Conservation (phyloP, 164 flowering plant genomes). For the Aristolochia fimbriata region DNA sequence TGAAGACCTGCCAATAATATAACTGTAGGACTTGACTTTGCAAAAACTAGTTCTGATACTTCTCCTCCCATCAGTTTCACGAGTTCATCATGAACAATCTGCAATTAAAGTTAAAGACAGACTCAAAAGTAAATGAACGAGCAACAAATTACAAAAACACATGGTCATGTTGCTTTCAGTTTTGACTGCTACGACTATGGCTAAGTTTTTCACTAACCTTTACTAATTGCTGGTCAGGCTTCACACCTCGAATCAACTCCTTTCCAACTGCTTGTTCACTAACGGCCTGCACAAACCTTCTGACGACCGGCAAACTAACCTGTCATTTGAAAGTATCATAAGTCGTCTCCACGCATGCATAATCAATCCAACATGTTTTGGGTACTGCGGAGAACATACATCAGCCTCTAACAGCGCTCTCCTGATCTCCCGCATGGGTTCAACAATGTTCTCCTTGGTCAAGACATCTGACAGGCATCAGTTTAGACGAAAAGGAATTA, state of each 20-base stretch:
- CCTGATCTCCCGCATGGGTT: conserved; percentile 94
- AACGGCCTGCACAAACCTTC: conserved; percentile 88
- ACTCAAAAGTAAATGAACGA: neutral
- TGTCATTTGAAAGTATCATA: conserved; percentile 15
- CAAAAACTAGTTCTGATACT: conserved; percentile 78
- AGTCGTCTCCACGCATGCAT: neutral
- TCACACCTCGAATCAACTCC: conserved; percentile 80
- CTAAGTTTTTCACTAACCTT: conserved; percentile 37
- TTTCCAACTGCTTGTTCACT: conserved; percentile 92
- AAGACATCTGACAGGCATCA: conserved; percentile 53
- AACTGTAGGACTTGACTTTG: conserved; percentile 79
- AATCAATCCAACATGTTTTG: neutral
- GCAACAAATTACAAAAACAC: neutral
- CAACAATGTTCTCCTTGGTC: conserved; percentile 92
- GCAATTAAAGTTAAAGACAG: conserved; percentile 10
- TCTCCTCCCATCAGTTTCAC: conserved; percentile 98
- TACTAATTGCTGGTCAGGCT: conserved; percentile 93
- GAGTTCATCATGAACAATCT: conserved; percentile 89
- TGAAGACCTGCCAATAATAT: conserved; percentile 93
- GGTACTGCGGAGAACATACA: conserved; percentile 33
- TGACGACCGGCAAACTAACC: conserved; percentile 95
- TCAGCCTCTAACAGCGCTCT: conserved; percentile 97
- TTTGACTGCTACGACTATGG: neutral
- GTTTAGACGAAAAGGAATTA: neutral
- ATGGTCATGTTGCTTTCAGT: neutral